Percentiles rank a stretch among this genome's conserved stretches.
Conservation (phyloP, 2,329 filamentous ascomycete species). For the Curvularia eragrostidis region DNA sequence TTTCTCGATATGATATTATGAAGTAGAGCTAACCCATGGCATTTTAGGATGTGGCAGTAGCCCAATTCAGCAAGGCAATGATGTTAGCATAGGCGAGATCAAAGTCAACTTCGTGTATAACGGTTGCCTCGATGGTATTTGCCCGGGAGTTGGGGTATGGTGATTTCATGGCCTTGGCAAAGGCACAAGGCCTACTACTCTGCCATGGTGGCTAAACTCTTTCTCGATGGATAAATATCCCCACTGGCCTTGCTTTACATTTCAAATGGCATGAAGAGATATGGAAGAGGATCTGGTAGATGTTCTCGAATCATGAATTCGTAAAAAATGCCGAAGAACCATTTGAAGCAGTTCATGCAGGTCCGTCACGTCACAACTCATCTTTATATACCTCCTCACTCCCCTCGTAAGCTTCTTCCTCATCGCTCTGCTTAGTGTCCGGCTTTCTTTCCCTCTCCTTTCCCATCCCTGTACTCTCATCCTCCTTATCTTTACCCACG, state of each 20-base stretch:
- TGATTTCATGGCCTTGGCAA: background rate
- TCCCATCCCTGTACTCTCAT: slow-evolving; percentile 25
- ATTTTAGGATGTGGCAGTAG: background rate
- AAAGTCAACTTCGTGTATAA: background rate
- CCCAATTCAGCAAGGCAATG: background rate
- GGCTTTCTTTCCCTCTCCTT: slow-evolving; percentile 25
- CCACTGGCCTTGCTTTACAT: background rate
- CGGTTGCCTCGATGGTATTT: background rate
- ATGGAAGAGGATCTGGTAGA: background rate
- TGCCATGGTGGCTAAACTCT: background rate
- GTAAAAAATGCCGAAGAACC: background rate
- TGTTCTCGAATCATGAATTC: background rate
- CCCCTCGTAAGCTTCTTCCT: slow-evolving; percentile 40
- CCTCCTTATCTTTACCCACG: slow-evolving; percentile 55
- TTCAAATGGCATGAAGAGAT: background rate
- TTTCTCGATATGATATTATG: background rate
- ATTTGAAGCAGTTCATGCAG: background rate
- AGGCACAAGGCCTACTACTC: background rate
- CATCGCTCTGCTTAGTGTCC: slow-evolving; percentile 27
- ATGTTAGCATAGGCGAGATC: background rate
- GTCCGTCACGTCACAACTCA: slow-evolving; percentile 33
- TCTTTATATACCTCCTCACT: slow-evolving; percentile 53
- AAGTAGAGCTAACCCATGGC: background rate
- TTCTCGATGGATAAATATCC: background rate
- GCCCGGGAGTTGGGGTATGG: too few species aligned